These are phyloP conservation scores for Neckera pumila DNA, from an alignment of 225 moss, liverwort and hornwort species.

Conservation along the genomic window DNA sequence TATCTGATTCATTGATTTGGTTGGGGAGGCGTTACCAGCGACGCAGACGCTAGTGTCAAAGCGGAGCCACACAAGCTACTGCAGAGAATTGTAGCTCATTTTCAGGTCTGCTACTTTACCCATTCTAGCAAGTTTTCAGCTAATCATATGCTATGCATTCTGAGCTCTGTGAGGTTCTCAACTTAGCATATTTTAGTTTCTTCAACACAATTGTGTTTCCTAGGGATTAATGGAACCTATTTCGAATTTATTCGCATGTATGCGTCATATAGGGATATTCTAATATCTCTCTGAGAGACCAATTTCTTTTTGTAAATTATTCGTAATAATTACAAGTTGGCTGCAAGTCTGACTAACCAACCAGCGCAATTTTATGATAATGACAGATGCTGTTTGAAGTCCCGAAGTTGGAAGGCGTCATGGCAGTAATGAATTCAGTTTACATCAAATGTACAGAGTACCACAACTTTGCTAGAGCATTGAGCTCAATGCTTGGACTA, in stretches of 20 bases:
- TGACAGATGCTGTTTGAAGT: slow-evolving; percentile 80
- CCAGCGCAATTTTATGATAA: background rate
- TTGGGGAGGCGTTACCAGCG: slow-evolving; percentile 28
- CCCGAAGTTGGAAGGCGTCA: slow-evolving; percentile 62
- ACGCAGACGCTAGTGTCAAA: slow-evolving; percentile 41
- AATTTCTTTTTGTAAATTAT: background rate
- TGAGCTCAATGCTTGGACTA: slow-evolving; percentile 77
- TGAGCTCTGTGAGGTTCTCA: background rate
- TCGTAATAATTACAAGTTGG: background rate
- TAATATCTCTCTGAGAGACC: background rate
- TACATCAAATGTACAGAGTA: slow-evolving; percentile 92
- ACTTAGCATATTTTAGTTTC: background rate
- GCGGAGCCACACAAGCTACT: slow-evolving; percentile 74
- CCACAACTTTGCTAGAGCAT: slow-evolving; percentile 70
- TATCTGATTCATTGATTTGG: background rate
- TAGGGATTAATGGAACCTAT: background rate
- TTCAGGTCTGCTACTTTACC: slow-evolving; percentile 37
- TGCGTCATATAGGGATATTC: background rate
- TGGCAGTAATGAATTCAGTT: slow-evolving; percentile 80
- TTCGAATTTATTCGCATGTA: background rate
- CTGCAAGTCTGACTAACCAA: background rate
- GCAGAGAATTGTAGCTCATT: slow-evolving; percentile 69
- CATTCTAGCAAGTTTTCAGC: background rate
- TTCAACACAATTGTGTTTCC: background rate
- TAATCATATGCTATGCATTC: background rate